Evolutionary conservation across 768 basidiomycete genomes (phyloP).

Genomic region (Boletus fagicola): DNA sequence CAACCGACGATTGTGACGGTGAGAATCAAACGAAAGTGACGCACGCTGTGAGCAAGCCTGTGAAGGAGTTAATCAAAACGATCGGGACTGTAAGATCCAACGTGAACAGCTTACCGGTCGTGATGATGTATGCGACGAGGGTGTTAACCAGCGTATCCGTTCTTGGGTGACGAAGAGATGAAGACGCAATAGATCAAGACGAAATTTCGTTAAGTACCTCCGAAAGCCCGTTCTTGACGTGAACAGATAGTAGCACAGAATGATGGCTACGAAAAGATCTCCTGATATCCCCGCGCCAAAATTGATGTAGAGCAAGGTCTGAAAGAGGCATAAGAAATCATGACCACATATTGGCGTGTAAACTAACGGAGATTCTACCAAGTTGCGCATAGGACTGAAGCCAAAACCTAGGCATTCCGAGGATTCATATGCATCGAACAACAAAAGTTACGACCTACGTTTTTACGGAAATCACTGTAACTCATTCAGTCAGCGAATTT

Average conservation of each 20-base stretch:
- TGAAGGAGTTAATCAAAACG: constrained; percentile 20
- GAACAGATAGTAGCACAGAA: constrained; percentile 48
- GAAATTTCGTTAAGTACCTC: constrained; percentile 34
- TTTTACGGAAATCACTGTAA: constrained; percentile 48
- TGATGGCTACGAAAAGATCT: constrained; percentile 50
- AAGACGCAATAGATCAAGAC: neutral
- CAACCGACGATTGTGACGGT: neutral
- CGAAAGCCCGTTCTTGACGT: constrained; percentile 49
- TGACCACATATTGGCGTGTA: neutral
- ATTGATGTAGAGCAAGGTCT: constrained; percentile 52
- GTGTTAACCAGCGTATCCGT: constrained; percentile 48
- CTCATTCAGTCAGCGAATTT: neutral
- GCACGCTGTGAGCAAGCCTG: constrained; percentile 40
- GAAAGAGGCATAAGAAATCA: neutral
- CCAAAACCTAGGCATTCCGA: constrained; percentile 34
- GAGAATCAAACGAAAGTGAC: constrained; percentile 14
- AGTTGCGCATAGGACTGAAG: constrained; percentile 38
- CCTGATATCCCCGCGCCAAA: constrained; percentile 49
- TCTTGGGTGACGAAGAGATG: constrained; percentile 26
- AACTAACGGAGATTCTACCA: constrained; percentile 39
- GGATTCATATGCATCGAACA: neutral
- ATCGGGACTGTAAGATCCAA: constrained; percentile 14
- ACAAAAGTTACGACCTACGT: constrained; percentile 35
- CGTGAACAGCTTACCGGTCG: constrained; percentile 43
- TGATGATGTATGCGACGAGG: constrained; percentile 50